Conservation (phyloP, 2,329 filamentous ascomycete species). For the Scedosporium aurantiacum region DNA sequence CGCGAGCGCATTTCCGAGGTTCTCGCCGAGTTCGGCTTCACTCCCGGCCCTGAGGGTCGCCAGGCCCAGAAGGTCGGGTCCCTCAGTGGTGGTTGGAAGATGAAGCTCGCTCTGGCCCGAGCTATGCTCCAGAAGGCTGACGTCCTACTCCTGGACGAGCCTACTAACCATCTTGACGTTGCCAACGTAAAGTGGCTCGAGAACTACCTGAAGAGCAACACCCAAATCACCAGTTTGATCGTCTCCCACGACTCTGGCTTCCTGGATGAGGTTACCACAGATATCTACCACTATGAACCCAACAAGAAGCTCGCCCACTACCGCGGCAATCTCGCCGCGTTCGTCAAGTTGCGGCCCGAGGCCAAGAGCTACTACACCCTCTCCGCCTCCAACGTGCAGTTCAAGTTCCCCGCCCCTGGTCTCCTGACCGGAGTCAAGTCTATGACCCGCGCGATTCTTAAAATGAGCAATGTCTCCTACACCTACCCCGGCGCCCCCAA, state of each 20-base stretch:
- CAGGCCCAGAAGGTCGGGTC: constrained; percentile 88
- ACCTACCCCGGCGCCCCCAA: constrained; percentile 86
- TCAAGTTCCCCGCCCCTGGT: constrained; percentile 95
- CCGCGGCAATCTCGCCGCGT: constrained; percentile 70
- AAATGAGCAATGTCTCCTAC: constrained; percentile 85
- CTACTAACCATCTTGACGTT: constrained; percentile 96
- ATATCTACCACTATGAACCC: constrained; percentile 96
- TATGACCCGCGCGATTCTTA: constrained; percentile 82
- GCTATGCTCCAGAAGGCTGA: constrained; percentile 98
- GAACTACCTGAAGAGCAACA: constrained; percentile 89
- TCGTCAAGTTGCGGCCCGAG: constrained; percentile 84
- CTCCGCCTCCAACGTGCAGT: constrained; percentile 76
- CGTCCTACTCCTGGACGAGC: constrained; percentile 91
- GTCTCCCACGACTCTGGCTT: constrained; percentile 98
- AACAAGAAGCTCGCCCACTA: constrained; percentile 87
- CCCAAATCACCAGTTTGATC: constrained; percentile 92
- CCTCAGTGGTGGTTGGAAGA: constrained; percentile 97
- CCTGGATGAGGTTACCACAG: constrained; percentile 92
- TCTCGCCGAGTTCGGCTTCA: constrained; percentile 87
- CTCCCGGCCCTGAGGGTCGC: constrained; percentile 73
- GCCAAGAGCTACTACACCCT: constrained; percentile 98
- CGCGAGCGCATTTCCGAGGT: constrained; percentile 73
- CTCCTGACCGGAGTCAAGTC: constrained; percentile 95
- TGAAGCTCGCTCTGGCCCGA: constrained; percentile 93
- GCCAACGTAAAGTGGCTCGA: constrained; percentile 93